Base-by-base conservation (phyloP, 192 early-diverging fungal species). In the Entophlyctis helioformis region DNA sequence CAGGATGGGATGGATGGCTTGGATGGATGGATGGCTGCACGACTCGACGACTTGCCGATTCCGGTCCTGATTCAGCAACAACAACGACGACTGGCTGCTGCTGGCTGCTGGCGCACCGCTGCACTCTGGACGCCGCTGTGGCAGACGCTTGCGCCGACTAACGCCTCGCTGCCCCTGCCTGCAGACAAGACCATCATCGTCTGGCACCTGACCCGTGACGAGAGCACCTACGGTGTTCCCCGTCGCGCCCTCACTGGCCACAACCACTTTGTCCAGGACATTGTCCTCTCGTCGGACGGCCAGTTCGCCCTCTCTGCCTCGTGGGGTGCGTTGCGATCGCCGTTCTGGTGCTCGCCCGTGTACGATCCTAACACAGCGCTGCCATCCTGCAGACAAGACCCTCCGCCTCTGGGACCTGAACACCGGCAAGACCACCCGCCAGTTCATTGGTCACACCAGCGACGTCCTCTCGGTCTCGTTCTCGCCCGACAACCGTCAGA, bases 401-500 rank as follows among this genome's bases (percentile, higher is more conserved):
- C 84, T 98, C 68, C 89, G 95, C 53, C 82, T 98, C 62, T 98
- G 95, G 95, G 91, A 98, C 74, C 70, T 96, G 68, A 85, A 81
- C 78, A 87, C 83, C 44, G 95, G 95, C 46, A 67, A 72, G 57
- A 94, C 92, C 78, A 93, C 91, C 64, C 84, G 90, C 57, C 88
- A 84, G 49, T 96, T 98, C 71, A 78, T 95, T 57, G 92, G 91
- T 47, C 94, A 98, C 86, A 82, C 76, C 65, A 85, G 87, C 76
- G 92, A 96, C 69, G 95, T 98, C 54, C 65, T 96, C 47, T 98
- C 95, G 29, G 95, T 96, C 55, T 89, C 91, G 60, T 98, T 98
- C 90, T 96, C 95, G 57, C 85, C 95, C 25, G 95, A 98, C 71
- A 96, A 96, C 86, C 87, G 92, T 62, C 92, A 96, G 80, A 96